These are phyloP conservation scores for Quercus variabilis DNA, from an alignment of 306 rosid species.

Conservation along the genomic window DNA sequence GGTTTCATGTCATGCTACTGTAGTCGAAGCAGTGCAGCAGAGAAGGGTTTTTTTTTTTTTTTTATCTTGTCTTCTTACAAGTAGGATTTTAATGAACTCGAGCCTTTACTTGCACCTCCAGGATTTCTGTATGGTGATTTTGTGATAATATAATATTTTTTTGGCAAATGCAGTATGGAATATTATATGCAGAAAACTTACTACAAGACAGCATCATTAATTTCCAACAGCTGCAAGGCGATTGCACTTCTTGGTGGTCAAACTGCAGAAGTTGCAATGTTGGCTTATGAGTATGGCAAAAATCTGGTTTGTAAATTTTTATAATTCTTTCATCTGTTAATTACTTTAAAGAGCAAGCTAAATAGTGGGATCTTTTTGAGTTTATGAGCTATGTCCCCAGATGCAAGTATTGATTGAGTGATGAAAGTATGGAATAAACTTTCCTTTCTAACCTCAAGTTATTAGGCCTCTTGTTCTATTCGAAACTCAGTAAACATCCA, in stretches of 20 bases:
- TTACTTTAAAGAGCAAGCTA: background rate
- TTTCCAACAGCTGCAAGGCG: slow-evolving; percentile 96
- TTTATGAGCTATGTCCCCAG: background rate
- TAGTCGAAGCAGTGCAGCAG: background rate
- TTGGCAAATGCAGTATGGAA: slow-evolving; percentile 74
- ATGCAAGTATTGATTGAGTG: background rate
- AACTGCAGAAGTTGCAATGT: slow-evolving; percentile 73
- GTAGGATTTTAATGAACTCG: background rate
- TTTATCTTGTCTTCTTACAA: background rate
- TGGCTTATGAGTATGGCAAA: slow-evolving; percentile 90
- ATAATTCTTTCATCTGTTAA: slow-evolving; percentile 7
- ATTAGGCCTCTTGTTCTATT: background rate
- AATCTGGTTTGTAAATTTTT: slow-evolving; percentile 76
- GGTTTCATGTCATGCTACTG: background rate
- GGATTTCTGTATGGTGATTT: background rate
- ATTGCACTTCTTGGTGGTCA: slow-evolving; percentile 96
- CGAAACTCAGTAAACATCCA: background rate
- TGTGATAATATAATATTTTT: background rate
- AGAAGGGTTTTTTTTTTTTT: no score
- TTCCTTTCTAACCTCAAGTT: background rate
- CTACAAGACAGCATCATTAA: slow-evolving; percentile 92
- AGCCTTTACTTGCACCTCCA: background rate
- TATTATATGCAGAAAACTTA: slow-evolving; percentile 85
- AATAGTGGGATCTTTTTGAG: slow-evolving; percentile 8
- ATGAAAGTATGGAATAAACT: background rate